Base-by-base conservation (phyloP, 2,329 filamentous ascomycete genomes). In the Xylariaceae sp. region DNA sequence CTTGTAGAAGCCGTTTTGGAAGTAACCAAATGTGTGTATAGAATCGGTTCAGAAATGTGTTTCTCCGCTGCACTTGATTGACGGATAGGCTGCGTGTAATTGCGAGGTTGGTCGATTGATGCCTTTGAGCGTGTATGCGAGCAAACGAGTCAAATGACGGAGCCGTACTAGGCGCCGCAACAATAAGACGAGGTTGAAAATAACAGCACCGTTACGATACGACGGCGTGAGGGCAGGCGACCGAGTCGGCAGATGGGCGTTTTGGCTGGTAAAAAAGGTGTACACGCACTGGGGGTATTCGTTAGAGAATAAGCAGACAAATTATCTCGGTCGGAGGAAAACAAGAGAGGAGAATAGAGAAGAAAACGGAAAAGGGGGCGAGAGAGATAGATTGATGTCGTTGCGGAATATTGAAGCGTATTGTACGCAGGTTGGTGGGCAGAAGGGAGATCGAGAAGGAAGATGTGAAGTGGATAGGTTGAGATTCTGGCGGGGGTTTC, bases 401-500 rank as follows among this genome's bases (percentile, higher is more conserved):
- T 64, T 57, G 63, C 58, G 62, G 63, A 61, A 59, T 59, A 56
- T 41, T 64, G 64, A 55, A 51, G 55, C 49, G 62, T 56, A 58
- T 57, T 53, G 57, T 55, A 53, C 39, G 60, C 58, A 55, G 60
- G 56, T 62, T 61, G 54, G 61, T 61, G 58, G 57, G 61, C 17
- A 59, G 56, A 61, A 56, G 64, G 66, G 67, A 68, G 63, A 65
- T 69, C 65, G 63, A 68, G 65, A 64, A 69, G 68, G 55, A 61
- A 53, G 58, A 57, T 56, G 58, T 60, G 47, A 61, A 56, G 62
- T 62, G 63, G 52, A 56, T 50, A 55, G 67, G 68, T 67, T 67
- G 67, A 65, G 68, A 69, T 65, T 61, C 65, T 69, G 65, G 68
- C 67, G 68, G 68, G 68, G 68, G 68, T 66, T 68, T 66, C 67